These are phyloP conservation scores for Vitis labrusca DNA, from an alignment of 164 flowering plant species.

Conservation along the genomic window DNA sequence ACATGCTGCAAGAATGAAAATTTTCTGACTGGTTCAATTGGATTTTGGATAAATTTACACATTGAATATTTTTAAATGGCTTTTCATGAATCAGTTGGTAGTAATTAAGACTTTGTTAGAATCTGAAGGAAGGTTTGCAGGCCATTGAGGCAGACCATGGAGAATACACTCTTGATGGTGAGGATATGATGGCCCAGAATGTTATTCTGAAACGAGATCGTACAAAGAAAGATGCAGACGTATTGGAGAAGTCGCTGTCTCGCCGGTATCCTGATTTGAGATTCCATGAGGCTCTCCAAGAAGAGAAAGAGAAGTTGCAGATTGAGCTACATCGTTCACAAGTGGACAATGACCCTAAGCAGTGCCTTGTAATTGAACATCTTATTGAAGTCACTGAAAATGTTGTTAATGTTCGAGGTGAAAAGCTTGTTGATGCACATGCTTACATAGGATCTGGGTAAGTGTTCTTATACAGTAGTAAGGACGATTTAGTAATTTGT, in stretches of 20 bases:
- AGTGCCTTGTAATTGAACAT: constrained; percentile 43
- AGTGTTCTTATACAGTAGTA: not conserved
- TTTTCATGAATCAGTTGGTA: not conserved
- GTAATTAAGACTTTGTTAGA: not conserved
- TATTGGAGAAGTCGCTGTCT: constrained; percentile 45
- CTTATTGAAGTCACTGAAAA: constrained; percentile 40
- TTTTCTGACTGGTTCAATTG: not conserved
- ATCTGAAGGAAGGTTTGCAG: constrained; percentile 34
- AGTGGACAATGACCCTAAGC: constrained; percentile 22
- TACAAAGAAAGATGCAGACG: constrained; percentile 29
- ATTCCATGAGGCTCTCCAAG: constrained; percentile 42
- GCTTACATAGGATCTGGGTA: constrained; percentile 15
- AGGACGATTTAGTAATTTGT: not conserved
- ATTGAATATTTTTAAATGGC: not conserved
- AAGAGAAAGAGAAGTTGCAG: constrained; percentile 47
- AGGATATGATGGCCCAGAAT: constrained; percentile 31
- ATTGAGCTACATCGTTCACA: constrained; percentile 37
- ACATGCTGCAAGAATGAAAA: too few species aligned
- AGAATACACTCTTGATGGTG: constrained; percentile 43
- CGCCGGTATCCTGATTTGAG: constrained; percentile 37
- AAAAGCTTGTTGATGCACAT: constrained; percentile 17
- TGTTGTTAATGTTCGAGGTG: constrained; percentile 30
- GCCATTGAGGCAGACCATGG: constrained; percentile 40
- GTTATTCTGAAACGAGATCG: constrained; percentile 37
- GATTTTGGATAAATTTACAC: too few species aligned